Conservation (phyloP, 1,139 yeast genomes). For the Blastobotrys petasosporus region DNA sequence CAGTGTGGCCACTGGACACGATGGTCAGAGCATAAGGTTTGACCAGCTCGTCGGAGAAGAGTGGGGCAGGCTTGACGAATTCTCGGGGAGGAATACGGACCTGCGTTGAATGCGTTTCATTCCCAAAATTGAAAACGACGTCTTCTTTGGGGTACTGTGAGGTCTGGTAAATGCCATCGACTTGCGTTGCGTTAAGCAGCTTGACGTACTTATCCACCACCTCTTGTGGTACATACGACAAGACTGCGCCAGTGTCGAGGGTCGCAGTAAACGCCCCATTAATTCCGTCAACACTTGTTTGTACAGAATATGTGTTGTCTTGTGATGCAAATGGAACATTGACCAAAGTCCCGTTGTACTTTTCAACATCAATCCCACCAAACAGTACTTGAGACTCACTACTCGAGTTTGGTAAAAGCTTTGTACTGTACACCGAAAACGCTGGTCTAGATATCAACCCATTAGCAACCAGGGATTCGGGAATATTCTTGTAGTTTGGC, state of each 20-base stretch:
- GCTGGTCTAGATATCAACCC: constrained; percentile 44
- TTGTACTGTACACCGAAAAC: constrained; percentile 48
- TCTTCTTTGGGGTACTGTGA: constrained; percentile 12
- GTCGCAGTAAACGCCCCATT: constrained; percentile 27
- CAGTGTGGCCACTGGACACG: constrained; percentile 12
- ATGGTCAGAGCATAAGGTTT: constrained; percentile 34
- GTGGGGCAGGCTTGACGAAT: constrained; percentile 16
- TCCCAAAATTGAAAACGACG: constrained; percentile 25
- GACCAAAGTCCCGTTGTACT: constrained; percentile 43
- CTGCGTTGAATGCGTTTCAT: constrained; percentile 22
- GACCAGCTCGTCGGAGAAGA: constrained; percentile 20
- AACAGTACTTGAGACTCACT: constrained; percentile 43
- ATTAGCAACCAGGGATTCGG: constrained; percentile 41
- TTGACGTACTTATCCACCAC: constrained; percentile 22
- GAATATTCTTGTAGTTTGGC: constrained; percentile 36
- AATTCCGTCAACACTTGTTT: neutral
- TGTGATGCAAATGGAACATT: constrained; percentile 23
- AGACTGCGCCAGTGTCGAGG: constrained; percentile 64
- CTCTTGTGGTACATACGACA: constrained; percentile 47
- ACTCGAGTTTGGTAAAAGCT: constrained; percentile 30
- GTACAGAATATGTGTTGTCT: constrained; percentile 24
- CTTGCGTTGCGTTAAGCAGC: constrained; percentile 19
- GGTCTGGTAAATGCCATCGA: constrained; percentile 17
- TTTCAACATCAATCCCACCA: constrained; percentile 55
- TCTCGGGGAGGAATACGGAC: constrained; percentile 26